Percentiles rank a stretch among this genome's conserved stretches.
Conservation (phyloP, 257 asterid species). For the Solanum verrucosum region DNA sequence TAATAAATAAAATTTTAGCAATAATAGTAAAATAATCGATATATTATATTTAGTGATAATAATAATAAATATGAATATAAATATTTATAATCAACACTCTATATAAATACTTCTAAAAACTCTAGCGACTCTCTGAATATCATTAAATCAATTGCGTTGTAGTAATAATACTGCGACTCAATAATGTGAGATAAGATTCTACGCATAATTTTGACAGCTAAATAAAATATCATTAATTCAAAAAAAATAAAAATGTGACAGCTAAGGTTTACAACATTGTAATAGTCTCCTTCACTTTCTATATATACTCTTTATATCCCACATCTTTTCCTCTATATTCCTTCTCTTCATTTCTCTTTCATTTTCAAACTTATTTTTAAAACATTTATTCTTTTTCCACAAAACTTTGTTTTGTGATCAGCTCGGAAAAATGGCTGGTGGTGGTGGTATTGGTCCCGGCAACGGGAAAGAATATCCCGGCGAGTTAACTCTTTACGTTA, state of each 20-base stretch:
- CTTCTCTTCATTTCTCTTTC: neutral
- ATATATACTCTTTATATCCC: slow-evolving; percentile 21
- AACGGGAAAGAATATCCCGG: slow-evolving; percentile 68
- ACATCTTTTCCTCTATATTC: neutral
- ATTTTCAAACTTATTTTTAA: neutral
- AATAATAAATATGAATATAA: too few relatives aligned
- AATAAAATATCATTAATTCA: neutral
- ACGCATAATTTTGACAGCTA: neutral
- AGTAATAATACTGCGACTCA: too few relatives aligned
- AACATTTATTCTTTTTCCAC: neutral
- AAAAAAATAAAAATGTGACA: slow-evolving; percentile 7
- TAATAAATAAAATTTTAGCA: too few relatives aligned
- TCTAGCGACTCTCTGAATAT: too few relatives aligned
- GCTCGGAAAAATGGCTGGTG: slow-evolving; percentile 59
- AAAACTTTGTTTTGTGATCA: neutral
- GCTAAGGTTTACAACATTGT: slow-evolving; percentile 15
- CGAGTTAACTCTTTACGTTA: slow-evolving; percentile 52
- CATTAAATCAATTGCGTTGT: too few relatives aligned
- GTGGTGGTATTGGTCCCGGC: slow-evolving; percentile 47
- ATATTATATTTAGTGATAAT: too few relatives aligned
- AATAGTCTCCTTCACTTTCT: slow-evolving; percentile 8
- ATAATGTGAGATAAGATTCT: neutral
- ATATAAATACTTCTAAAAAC: too few relatives aligned
- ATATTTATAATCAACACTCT: too few relatives aligned
- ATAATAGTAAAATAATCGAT: too few relatives aligned